Conservation (phyloP, 1,284 basidiomycete species). For the Puccinia hordei region DNA sequence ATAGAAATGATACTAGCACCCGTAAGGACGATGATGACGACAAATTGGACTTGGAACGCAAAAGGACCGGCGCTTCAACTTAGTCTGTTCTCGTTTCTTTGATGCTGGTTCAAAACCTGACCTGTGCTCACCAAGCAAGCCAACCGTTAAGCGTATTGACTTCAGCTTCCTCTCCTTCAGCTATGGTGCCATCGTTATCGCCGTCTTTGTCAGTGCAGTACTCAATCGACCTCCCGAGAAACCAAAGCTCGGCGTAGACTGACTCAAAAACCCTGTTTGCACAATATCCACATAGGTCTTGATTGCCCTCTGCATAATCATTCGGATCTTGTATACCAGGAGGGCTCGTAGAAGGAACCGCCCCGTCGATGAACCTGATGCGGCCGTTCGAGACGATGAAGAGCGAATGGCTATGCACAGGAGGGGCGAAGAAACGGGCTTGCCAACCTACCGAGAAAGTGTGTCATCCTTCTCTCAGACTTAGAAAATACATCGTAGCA, state of each 20-base stretch:
- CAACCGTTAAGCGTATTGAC: background rate
- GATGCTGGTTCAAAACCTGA: background rate
- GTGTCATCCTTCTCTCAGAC: background rate
- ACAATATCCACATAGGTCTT: conserved; percentile 6
- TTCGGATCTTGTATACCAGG: conserved; percentile 39
- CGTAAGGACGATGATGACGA: background rate
- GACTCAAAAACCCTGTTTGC: background rate
- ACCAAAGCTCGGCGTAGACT: background rate
- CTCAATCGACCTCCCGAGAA: too few species aligned
- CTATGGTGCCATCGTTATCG: conserved; percentile 38
- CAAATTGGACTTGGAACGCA: background rate
- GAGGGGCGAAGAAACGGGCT: conserved; percentile 40
- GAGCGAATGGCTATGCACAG: conserved; percentile 41
- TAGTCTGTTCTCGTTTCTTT: background rate
- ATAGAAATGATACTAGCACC: background rate
- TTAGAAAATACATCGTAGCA: background rate
- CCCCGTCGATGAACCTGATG: background rate
- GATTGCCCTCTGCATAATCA: conserved; percentile 12
- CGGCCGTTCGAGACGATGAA: conserved; percentile 14
- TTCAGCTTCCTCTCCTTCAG: background rate
- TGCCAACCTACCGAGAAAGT: conserved; percentile 49
- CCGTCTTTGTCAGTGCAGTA: conserved; percentile 42
- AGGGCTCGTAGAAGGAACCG: background rate
- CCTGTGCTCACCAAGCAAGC: background rate
- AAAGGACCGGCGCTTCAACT: background rate